phyloP scores from a whole-genome alignment of 371 early-diverging fungal genomes.

The Apophysomyces elegans region DNA sequence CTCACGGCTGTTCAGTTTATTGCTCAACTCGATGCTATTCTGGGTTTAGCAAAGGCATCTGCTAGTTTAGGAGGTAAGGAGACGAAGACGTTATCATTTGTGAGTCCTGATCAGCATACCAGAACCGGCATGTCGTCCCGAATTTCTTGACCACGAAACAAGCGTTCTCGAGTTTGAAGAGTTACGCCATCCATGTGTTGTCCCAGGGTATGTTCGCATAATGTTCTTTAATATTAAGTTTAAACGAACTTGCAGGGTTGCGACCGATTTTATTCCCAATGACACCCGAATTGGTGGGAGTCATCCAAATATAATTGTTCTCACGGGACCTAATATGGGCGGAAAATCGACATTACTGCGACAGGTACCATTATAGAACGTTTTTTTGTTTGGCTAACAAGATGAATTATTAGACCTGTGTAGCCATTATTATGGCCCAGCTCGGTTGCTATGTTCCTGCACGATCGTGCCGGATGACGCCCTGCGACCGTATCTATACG shows the following conservation, averaged over 20 bases:
- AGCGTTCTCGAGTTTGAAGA: conserved; percentile 79
- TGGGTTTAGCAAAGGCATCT: conserved; percentile 81
- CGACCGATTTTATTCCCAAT: conserved; percentile 92
- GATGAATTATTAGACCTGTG: conserved; percentile 70
- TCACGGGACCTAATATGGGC: conserved; percentile 99
- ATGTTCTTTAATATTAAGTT: conserved; percentile 8
- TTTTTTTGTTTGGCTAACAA: background rate
- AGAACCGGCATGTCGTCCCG: conserved; percentile 81
- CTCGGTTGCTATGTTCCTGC: conserved; percentile 98
- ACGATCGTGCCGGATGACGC: conserved; percentile 72
- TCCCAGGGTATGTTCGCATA: conserved; percentile 47
- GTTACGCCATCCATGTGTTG: conserved; percentile 88
- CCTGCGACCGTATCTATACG: conserved; percentile 97
- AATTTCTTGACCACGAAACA: conserved; percentile 61
- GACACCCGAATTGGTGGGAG: conserved; percentile 82
- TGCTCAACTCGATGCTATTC: conserved; percentile 91
- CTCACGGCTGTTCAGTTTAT: conserved; percentile 72
- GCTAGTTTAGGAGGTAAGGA: conserved; percentile 64
- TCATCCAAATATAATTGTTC: conserved; percentile 80
- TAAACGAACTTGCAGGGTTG: conserved; percentile 34
- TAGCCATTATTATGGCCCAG: conserved; percentile 98
- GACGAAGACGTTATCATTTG: background rate
- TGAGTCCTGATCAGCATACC: background rate
- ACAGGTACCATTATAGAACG: conserved; percentile 49
- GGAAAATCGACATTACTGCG: conserved; percentile 97